Conservation (phyloP, 2,329 filamentous ascomycete species). For the Cercospora beticola region DNA sequence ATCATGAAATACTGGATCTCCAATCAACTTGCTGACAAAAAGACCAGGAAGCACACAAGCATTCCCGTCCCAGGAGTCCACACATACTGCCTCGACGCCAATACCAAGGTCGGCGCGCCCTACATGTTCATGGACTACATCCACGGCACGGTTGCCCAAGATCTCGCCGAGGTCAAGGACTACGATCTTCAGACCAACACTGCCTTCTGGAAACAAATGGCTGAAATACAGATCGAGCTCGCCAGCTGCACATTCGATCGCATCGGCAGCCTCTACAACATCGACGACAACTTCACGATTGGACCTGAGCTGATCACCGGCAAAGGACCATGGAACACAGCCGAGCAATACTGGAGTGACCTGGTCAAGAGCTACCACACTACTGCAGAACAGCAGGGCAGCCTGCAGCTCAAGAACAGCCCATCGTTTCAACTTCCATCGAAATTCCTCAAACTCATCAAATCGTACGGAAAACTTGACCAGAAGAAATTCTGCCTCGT, state of each 20-base stretch:
- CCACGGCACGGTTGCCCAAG: not conserved
- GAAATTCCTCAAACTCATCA: not conserved
- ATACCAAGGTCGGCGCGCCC: not conserved
- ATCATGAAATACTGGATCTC: not conserved
- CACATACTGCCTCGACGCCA: not conserved
- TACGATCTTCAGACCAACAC: slow-evolving; percentile 1
- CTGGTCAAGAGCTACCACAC: not conserved
- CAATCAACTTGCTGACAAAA: not conserved
- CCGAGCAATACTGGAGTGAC: slow-evolving; percentile 1
- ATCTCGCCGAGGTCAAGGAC: not conserved
- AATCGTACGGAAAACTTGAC: not conserved
- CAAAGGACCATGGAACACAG: slow-evolving; percentile 11
- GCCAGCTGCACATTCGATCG: not conserved
- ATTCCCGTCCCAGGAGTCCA: slow-evolving; percentile 8
- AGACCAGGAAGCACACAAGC: not conserved
- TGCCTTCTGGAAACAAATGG: slow-evolving; percentile 5
- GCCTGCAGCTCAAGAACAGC: not conserved
- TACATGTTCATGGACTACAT: slow-evolving; percentile 12
- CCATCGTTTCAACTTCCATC: not conserved
- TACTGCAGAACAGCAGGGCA: not conserved
- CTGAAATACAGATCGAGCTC: slow-evolving; percentile 7
- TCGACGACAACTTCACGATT: slow-evolving; percentile 1
- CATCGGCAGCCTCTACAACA: not conserved
- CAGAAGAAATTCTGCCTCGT: slow-evolving; percentile 2
- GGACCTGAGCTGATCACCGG: slow-evolving; percentile 10